These are phyloP conservation scores for Cyclaneusma minus DNA, from an alignment of 2,329 filamentous ascomycete species.

Conservation along the genomic window DNA sequence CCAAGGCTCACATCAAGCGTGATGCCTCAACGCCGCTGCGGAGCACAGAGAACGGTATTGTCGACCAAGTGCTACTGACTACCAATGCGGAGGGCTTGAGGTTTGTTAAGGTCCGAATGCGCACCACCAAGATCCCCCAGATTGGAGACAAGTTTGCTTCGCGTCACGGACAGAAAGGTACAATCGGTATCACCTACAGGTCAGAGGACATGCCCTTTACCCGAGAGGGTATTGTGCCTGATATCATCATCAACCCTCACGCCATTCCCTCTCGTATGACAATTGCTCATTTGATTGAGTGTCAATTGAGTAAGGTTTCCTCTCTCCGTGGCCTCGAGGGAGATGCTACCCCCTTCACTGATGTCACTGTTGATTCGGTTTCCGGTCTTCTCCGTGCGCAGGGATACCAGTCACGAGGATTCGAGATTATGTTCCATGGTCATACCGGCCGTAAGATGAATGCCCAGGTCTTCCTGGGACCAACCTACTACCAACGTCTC, in stretches of 20 bases:
- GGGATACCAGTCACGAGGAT: constrained; percentile 92
- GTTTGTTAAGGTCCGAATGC: constrained; percentile 93
- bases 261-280: constrained; percentile 99
- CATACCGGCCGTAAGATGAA: constrained; percentile 90
- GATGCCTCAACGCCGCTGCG: constrained; percentile 91
- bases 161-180: constrained; percentile 97
- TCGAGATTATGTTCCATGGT: constrained; percentile 98
- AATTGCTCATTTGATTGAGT: constrained; percentile 99
- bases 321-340: constrained; percentile 89
- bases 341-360: constrained; percentile 94
- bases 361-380: constrained; percentile 89
- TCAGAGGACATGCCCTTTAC: constrained; percentile 99
- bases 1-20: constrained; percentile 77
- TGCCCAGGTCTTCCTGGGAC: constrained; percentile 90
- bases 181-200: constrained; percentile 94
- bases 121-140: constrained; percentile 95
- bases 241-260: constrained; percentile 98
- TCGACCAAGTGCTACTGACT: constrained; percentile 85
- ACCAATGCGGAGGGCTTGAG: constrained; percentile 89
- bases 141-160: constrained; percentile 99
- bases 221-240: constrained; percentile 75
- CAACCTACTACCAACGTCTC: constrained; percentile 96
- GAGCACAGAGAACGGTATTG: constrained; percentile 91
- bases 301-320: constrained; percentile 89
- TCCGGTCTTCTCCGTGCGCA: constrained; percentile 74